Evolutionary conservation across 129 eudicot species (phyloP).

Genomic region (Flaveria bidentis): DNA sequence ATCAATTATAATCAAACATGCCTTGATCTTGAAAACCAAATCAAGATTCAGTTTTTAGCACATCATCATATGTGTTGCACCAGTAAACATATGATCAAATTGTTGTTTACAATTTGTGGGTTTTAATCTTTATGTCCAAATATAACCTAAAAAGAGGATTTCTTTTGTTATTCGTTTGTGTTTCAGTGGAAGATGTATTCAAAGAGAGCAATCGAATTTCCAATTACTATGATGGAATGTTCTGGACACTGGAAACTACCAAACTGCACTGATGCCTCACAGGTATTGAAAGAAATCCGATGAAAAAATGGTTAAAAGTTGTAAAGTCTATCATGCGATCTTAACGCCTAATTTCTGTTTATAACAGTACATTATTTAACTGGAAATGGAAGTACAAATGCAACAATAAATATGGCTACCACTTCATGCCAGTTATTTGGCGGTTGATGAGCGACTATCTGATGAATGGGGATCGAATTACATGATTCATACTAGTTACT

Average conservation of each 20-base stretch:
- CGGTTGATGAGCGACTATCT: background rate
- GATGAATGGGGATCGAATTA: slow-evolving; percentile 16
- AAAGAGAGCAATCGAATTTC: slow-evolving; percentile 57
- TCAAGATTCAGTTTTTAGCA: slow-evolving; percentile 18
- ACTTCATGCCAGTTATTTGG: no score
- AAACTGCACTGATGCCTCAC: slow-evolving; percentile 56
- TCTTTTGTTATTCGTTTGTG: background rate
- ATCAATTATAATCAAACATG: no score
- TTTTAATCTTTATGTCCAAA: background rate
- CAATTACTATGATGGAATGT: slow-evolving; percentile 64
- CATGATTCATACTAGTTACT: slow-evolving; percentile 12
- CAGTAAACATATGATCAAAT: background rate
- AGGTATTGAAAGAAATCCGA: slow-evolving; percentile 52
- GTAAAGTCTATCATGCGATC: no score
- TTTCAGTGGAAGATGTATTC: slow-evolving; percentile 47
- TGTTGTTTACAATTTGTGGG: background rate
- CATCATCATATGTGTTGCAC: background rate
- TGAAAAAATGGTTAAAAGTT: no score
- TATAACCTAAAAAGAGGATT: background rate
- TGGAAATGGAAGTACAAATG: slow-evolving; percentile 7
- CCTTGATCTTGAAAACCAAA: background rate
- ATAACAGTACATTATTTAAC: background rate
- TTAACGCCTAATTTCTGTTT: background rate
- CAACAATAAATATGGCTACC: slow-evolving; percentile 17
- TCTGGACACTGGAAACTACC: slow-evolving; percentile 71